phyloP scores from a whole-genome alignment of 176 grass and related monocot species.

The Paspalum vaginatum region DNA sequence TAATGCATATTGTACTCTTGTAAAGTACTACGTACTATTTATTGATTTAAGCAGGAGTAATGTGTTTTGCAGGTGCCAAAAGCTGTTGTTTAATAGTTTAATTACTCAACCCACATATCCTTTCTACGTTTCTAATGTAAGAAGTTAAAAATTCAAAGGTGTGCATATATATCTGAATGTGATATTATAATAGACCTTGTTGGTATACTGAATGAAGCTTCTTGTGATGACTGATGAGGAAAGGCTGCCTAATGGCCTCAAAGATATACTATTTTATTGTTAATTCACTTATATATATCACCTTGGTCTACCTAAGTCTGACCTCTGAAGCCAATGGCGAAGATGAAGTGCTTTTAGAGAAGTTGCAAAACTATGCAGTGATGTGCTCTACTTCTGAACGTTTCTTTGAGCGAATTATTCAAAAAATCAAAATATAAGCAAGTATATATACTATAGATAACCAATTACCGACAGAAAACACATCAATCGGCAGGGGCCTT shows the following conservation, averaged over 20 bases:
- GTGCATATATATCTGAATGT: background rate
- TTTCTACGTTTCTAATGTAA: background rate
- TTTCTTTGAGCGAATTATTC: background rate
- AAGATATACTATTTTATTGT: constrained; percentile 16
- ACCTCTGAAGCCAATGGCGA: background rate
- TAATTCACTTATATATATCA: constrained; percentile 14
- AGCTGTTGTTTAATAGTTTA: background rate
- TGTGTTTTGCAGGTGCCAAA: background rate
- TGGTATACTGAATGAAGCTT: constrained; percentile 31
- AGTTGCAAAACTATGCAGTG: background rate
- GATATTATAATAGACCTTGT: constrained; percentile 7
- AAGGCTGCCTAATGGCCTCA: constrained; percentile 17
- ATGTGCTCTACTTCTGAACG: background rate
- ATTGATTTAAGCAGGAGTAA: background rate
- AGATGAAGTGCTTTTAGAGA: background rate
- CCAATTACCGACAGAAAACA: constrained; percentile 9
- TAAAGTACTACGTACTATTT: too few relatives aligned
- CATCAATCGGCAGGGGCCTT: background rate
- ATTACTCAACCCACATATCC: background rate
- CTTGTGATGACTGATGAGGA: constrained; percentile 35
- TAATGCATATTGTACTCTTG: background rate
- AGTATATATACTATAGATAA: background rate
- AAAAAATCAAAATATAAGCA: too few relatives aligned
- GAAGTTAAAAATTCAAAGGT: background rate
- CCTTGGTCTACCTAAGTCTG: constrained; percentile 21